Evolutionary conservation across 108 stramenopile genomes (phyloP).

Genomic region (Nitzschia sp.): DNA sequence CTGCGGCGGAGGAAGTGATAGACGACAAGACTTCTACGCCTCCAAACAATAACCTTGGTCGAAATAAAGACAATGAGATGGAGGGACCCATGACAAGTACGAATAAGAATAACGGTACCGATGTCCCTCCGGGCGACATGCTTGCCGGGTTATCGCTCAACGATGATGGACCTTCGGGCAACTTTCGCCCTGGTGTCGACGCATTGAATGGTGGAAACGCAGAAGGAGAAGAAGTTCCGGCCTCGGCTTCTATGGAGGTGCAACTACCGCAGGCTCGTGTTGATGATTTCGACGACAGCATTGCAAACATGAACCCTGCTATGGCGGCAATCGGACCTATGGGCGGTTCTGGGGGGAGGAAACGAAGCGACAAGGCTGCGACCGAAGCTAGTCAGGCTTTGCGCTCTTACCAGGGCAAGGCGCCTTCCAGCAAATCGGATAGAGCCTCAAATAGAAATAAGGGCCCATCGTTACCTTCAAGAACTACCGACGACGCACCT

Average conservation of each 20-base stretch:
- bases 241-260: constrained; percentile 36
- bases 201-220: not conserved
- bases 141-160: constrained; percentile 27
- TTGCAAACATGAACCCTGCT: not conserved
- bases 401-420: constrained; percentile 24
- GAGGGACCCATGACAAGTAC: constrained; percentile 12
- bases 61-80: constrained; percentile 9
- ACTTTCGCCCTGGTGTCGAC: not conserved
- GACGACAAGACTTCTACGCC: not conserved
- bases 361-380: constrained; percentile 14
- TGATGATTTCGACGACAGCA: not conserved
- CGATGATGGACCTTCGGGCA: constrained; percentile 12
- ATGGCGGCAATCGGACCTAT: constrained; percentile 11
- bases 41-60: not conserved
- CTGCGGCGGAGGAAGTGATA: not conserved
- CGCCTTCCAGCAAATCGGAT: not conserved
- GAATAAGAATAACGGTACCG: constrained; percentile 16
- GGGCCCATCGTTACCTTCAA: constrained; percentile 10
- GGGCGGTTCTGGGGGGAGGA: constrained; percentile 3
- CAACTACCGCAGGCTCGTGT: constrained; percentile 20
- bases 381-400: constrained; percentile 43
- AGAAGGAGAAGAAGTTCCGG: constrained; percentile 5
- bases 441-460: constrained; percentile 7
- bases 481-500: constrained; percentile 12
- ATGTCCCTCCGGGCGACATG: constrained; percentile 36